Conservation (phyloP, 1,284 basidiomycete species). For the Boletus sp. region DNA sequence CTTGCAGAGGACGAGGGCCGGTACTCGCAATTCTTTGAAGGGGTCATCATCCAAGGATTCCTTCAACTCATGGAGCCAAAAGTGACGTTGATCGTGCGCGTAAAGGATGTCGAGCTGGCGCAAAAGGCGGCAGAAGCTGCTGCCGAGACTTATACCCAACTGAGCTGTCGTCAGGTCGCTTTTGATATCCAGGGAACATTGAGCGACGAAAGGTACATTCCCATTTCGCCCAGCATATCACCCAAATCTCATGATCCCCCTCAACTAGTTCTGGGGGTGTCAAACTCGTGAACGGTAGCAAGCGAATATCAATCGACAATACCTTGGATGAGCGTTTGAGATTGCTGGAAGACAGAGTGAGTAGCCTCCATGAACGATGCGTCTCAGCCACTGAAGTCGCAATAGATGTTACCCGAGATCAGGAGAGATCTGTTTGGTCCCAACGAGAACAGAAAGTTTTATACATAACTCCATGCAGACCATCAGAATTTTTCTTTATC, state of each 20-base stretch:
- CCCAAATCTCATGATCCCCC: neutral
- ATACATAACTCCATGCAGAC: conserved; percentile 40
- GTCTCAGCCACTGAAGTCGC: conserved; percentile 3
- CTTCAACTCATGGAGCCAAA: conserved; percentile 69
- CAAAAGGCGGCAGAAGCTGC: conserved; percentile 64
- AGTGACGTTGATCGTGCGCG: conserved; percentile 60
- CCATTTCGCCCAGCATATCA: neutral
- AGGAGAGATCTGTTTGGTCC: conserved; percentile 79
- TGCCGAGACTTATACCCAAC: conserved; percentile 60
- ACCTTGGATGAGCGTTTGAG: conserved; percentile 86
- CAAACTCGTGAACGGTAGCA: conserved; percentile 66
- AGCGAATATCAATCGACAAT: conserved; percentile 86
- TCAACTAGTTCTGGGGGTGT: conserved; percentile 70
- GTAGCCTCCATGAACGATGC: conserved; percentile 22
- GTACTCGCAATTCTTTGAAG: conserved; percentile 77
- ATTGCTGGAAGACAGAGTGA: conserved; percentile 82
- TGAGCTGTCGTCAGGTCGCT: conserved; percentile 69
- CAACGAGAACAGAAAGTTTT: conserved; percentile 86
- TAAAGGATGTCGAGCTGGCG: conserved; percentile 55
- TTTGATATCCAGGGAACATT: conserved; percentile 66
- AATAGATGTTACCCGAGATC: conserved; percentile 89
- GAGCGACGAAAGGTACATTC: conserved; percentile 65
- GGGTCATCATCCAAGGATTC: conserved; percentile 76
- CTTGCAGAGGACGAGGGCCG: conserved; percentile 69
- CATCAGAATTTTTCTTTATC: neutral